These are phyloP conservation scores for Vaccinium vitisidaea DNA, from an alignment of 148 eudicot species.

Conservation along the genomic window DNA sequence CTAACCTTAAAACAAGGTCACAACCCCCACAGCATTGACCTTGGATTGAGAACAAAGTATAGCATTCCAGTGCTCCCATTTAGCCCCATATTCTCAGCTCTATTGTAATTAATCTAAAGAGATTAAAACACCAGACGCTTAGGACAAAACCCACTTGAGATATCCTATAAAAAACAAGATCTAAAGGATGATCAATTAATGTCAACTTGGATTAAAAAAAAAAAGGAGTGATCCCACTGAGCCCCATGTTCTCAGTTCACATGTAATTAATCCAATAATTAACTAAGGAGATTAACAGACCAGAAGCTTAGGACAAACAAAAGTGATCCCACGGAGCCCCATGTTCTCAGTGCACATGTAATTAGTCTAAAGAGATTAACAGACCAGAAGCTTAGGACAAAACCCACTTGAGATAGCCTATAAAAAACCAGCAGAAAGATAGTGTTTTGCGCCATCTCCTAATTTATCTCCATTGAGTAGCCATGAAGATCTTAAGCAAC, in stretches of 20 bases:
- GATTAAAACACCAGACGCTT: neutral
- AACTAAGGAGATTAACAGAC: neutral
- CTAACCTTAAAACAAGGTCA: neutral
- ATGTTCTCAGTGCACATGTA: neutral
- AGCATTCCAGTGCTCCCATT: neutral
- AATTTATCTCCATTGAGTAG: conserved; percentile 8
- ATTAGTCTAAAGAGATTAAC: too few species aligned
- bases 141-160: neutral
- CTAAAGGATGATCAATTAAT: too few species aligned
- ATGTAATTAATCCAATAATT: too few species aligned
- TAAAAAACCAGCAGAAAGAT: conserved; percentile 8
- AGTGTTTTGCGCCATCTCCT: neutral
- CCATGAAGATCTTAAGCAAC: conserved; percentile 20
- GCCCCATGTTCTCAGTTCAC: conserved; percentile 5
- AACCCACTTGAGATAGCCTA: neutral
- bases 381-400: neutral
- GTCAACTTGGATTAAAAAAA: too few species aligned
- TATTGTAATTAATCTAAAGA: too few species aligned
- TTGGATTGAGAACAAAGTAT: neutral
- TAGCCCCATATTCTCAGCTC: neutral
- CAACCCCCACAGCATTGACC: conserved; percentile 26
- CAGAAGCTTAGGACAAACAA: neutral
- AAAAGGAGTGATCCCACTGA: neutral
- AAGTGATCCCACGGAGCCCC: conserved; percentile 2
- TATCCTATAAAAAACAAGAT: conserved; percentile 14